Percentiles rank a stretch among this genome's conserved stretches.
These are phyloP conservation scores for Penicillium riverlandense DNA, from an alignment of 495 filamentous ascomycete species.

Conservation along the genomic window DNA sequence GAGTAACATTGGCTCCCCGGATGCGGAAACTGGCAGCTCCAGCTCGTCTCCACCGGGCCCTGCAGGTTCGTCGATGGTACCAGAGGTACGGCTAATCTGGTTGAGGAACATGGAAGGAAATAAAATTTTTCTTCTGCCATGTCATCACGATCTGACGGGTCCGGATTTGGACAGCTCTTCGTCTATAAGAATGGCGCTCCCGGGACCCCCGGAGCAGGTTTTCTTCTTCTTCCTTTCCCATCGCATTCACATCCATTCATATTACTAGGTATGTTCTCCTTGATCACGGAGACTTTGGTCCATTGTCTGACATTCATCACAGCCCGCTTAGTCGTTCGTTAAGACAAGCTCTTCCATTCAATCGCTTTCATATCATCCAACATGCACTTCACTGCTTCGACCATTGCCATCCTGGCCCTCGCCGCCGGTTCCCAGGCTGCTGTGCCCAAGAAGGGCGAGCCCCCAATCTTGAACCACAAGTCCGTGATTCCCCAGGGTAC, in stretches of 20 bases:
- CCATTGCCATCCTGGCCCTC: conserved; percentile 18
- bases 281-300: background rate
- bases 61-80: no score
- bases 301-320: conserved; percentile 3
- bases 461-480: conserved; percentile 7
- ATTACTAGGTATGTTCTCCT: background rate
- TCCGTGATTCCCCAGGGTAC: background rate
- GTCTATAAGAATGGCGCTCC: conserved; percentile 19
- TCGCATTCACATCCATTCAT: conserved; percentile 3
- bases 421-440: conserved; percentile 17
- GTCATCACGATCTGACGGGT: conserved; percentile 10
- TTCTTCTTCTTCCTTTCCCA: background rate
- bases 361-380: conserved; percentile 12
- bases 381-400: conserved; percentile 19
- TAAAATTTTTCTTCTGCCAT: conserved; percentile 7
- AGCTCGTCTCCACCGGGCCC: no score
- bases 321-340: conserved; percentile 17
- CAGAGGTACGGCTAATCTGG: conserved; percentile 5
- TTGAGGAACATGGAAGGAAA: conserved; percentile 5
- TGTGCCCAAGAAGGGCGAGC: conserved; percentile 9
- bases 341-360: conserved; percentile 11
- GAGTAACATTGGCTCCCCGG: conserved; percentile 17
- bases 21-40: conserved; percentile 13
- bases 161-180: conserved; percentile 15
- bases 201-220: background rate